phyloP scores from a whole-genome alignment of 768 basidiomycete genomes.

The Leccinum pellstonianum region DNA sequence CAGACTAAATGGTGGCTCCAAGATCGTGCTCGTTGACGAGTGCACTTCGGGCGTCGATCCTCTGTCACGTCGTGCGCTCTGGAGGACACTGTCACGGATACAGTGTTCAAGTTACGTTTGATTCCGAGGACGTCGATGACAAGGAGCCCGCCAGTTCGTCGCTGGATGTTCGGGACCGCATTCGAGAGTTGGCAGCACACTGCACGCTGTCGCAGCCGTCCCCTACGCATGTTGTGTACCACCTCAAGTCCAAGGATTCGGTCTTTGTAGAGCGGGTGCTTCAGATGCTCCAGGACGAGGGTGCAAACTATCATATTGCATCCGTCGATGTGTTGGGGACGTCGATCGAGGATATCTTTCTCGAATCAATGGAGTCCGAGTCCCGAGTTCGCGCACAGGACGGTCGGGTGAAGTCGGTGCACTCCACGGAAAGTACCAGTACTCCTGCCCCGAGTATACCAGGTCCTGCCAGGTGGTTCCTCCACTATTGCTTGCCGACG shows the following conservation, averaged over 20 bases:
- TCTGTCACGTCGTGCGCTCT: constrained; percentile 71
- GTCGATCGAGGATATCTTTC: constrained; percentile 80
- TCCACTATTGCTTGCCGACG: constrained; percentile 39
- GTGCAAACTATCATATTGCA: constrained; percentile 35
- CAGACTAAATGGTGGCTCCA: constrained; percentile 73
- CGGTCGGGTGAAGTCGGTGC: constrained; percentile 25
- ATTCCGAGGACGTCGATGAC: constrained; percentile 32
- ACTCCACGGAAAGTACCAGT: constrained; percentile 3
- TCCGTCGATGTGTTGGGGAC: constrained; percentile 71
- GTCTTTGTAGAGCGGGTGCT: constrained; percentile 54
- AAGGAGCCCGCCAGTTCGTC: constrained; percentile 16
- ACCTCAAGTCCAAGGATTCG: constrained; percentile 61
- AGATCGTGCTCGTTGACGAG: constrained; percentile 63
- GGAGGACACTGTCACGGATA: constrained; percentile 75
- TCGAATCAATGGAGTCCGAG: constrained; percentile 59
- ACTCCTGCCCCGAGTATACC: background rate
- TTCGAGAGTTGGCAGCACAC: constrained; percentile 46
- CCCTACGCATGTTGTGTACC: constrained; percentile 47
- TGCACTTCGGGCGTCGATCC: constrained; percentile 84
- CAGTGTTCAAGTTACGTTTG: constrained; percentile 55
- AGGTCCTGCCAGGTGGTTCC: constrained; percentile 1
- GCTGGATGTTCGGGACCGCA: constrained; percentile 37
- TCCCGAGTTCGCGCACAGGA: constrained; percentile 19
- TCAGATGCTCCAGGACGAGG: constrained; percentile 49
- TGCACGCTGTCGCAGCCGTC: constrained; percentile 44